These are phyloP conservation scores for Agroathelia rolfsii DNA, from an alignment of 1,284 basidiomycete species.

Conservation along the genomic window DNA sequence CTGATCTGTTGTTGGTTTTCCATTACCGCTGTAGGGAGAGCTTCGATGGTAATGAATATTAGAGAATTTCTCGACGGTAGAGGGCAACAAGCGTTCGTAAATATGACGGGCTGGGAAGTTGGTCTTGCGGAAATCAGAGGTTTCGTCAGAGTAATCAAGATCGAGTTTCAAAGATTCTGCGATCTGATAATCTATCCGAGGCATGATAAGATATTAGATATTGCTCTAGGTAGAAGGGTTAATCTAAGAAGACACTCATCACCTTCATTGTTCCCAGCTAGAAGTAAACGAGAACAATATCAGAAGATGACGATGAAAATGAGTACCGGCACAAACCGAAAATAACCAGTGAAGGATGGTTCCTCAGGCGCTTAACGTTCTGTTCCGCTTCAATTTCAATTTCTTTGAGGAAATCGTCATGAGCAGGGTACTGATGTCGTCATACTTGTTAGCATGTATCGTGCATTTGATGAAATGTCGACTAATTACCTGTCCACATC, in stretches of 20 bases:
- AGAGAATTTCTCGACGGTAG: constrained; percentile 53
- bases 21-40: constrained; percentile 79
- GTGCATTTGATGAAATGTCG: constrained; percentile 3
- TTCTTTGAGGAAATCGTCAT: constrained; percentile 58
- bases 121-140: constrained; percentile 72
- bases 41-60: constrained; percentile 74
- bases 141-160: constrained; percentile 75
- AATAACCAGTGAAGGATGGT: constrained; percentile 77
- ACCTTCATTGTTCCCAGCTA: constrained; percentile 87
- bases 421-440: constrained; percentile 58
- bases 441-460: constrained; percentile 4
- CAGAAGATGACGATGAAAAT: constrained; percentile 2
- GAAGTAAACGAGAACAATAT: constrained; percentile 2
- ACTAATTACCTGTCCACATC: constrained; percentile 57
- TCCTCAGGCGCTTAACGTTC: constrained; percentile 62
- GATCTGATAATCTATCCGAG: constrained; percentile 57
- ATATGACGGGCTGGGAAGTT: constrained; percentile 82
- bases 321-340: constrained; percentile 42
- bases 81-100: constrained; percentile 75
- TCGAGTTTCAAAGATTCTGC: constrained; percentile 70
- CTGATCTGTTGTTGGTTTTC: constrained; percentile 62
- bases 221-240: neutral
- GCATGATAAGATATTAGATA: constrained; percentile 4
- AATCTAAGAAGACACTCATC: neutral
- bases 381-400: constrained; percentile 64